Evolutionary conservation across 345 rosid species (phyloP), one percentile per base, ranked within the genome.

Genomic region (Rhizophora mangle): DNA sequence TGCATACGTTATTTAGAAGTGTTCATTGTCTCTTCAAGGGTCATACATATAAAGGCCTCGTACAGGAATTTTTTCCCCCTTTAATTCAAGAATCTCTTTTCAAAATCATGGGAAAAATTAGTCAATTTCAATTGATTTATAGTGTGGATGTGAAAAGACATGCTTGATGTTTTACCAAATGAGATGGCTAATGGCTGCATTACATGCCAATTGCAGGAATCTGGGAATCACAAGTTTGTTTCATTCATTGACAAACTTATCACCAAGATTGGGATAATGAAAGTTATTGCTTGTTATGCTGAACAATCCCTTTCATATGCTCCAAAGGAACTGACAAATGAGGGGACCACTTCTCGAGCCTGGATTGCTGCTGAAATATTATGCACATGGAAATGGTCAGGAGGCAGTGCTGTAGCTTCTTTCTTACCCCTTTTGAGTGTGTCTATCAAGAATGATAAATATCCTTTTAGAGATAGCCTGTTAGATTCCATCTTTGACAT

Each of bases 311-410:
- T 32, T 63, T 51, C 81, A 56, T 30, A 64, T 56, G 18, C 27
- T 5, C 55, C 60, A 10, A 72, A 80, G 70, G 83, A 76, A 68
- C 53, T 76, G 68, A 43, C 62, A 64, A 72, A 73, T 31, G 69
- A 60, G 57, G 80, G 63, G 34, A 72, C 70, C 67, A 64, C 74
- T 75, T 62, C 82, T 76, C 90, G 86, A 76, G 88, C 91, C 72
- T 94, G 98, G 98, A 79, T 94, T 84, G 92, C 86, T 60, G 92
- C 90, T 71, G 98, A 91, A 81, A 78, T 94, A 51, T 82, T 94
- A 68, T 92, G 96, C 84, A 85, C 92, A 30, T 94, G 98, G 97
- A 84, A 88, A 80, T 91, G 98, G 98, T 88, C 88, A 49, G 98
- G 96, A 55, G 95, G 98, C 70, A 80, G 78, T 81, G 90, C 85